Conservation (phyloP, 208 protist species). For the Leishmania guyanensis region DNA sequence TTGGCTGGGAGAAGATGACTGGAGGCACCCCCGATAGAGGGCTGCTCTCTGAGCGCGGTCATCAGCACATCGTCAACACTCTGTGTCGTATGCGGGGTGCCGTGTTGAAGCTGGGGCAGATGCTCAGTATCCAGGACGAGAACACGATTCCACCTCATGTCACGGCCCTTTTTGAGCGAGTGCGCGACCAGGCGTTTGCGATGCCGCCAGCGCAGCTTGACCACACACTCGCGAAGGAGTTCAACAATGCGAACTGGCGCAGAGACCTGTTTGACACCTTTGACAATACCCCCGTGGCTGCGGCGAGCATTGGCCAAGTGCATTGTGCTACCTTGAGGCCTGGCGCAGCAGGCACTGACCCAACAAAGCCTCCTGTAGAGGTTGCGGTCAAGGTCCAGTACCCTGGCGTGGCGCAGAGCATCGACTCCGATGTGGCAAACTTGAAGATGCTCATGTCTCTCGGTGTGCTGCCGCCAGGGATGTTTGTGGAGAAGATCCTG, state of each 20-base stretch:
- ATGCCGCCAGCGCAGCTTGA: conserved; percentile 83
- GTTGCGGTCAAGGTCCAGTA: conserved; percentile 95
- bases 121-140: conserved; percentile 93
- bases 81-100: conserved; percentile 95
- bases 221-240: conserved; percentile 42
- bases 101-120: conserved; percentile 97
- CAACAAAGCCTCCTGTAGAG: conserved; percentile 52
- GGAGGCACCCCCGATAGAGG: conserved; percentile 34
- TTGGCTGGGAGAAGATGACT: conserved; percentile 68
- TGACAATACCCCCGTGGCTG: conserved; percentile 91
- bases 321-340: conserved; percentile 68
- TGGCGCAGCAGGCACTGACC: conserved; percentile 34
- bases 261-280: conserved; percentile 74
- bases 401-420: conserved; percentile 78
- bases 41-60: conserved; percentile 46
- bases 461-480: conserved; percentile 71
- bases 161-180: conserved; percentile 72
- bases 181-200: conserved; percentile 85
- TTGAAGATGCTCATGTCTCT: conserved; percentile 80
- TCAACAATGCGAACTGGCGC: conserved; percentile 54
- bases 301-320: conserved; percentile 97
- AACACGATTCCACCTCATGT: conserved; percentile 75
- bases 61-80: conserved; percentile 91
- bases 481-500: conserved; percentile 86
- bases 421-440: conserved; percentile 92